Percentiles rank a stretch among this genome's conserved stretches.
phyloP scores from a whole-genome alignment of 1,284 basidiomycete species.

The Cryptococcus depauperatus region DNA sequence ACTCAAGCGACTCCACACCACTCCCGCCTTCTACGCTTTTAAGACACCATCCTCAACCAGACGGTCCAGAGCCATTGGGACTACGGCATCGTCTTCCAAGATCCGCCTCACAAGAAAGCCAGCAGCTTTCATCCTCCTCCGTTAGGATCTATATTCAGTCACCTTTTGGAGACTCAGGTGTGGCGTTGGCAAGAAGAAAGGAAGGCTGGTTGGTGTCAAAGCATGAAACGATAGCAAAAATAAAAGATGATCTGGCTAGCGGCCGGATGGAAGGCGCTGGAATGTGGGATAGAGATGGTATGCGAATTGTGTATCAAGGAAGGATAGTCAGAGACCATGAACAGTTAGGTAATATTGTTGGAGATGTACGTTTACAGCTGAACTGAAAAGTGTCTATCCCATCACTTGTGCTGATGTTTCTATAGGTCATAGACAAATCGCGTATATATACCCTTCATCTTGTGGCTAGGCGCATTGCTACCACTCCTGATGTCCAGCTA shows the following conservation, averaged over 20 bases:
- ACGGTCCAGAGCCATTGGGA: slow-evolving; percentile 4
- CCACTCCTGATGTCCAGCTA: slow-evolving; percentile 3
- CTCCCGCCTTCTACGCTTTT: slow-evolving; percentile 11
- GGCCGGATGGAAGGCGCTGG: slow-evolving; percentile 25
- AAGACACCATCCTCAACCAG: slow-evolving; percentile 11
- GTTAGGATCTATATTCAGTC: slow-evolving; percentile 26
- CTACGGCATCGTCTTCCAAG: slow-evolving; percentile 8
- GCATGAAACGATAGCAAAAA: slow-evolving; percentile 14
- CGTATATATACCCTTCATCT: slow-evolving; percentile 29
- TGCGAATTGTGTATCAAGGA: slow-evolving; percentile 39
- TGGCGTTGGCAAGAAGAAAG: slow-evolving; percentile 16
- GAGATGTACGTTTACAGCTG: slow-evolving; percentile 12
- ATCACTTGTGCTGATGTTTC: background rate
- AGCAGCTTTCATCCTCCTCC: background rate
- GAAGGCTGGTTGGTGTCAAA: slow-evolving; percentile 18
- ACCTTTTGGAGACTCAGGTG: slow-evolving; percentile 24
- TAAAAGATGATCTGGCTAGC: slow-evolving; percentile 29
- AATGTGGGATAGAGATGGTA: slow-evolving; percentile 29
- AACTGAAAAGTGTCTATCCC: background rate
- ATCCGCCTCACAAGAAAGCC: background rate
- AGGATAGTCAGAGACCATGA: slow-evolving; percentile 38
- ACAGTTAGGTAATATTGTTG: slow-evolving; percentile 26
- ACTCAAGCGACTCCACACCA: slow-evolving; percentile 6
- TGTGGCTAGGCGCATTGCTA: slow-evolving; percentile 22
- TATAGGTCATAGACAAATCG: slow-evolving; percentile 9